Evolutionary conservation across 2,329 filamentous ascomycete species (phyloP), one percentile per base, ranked within the genome.

Genomic region (Calonectria multiphialidica): DNA sequence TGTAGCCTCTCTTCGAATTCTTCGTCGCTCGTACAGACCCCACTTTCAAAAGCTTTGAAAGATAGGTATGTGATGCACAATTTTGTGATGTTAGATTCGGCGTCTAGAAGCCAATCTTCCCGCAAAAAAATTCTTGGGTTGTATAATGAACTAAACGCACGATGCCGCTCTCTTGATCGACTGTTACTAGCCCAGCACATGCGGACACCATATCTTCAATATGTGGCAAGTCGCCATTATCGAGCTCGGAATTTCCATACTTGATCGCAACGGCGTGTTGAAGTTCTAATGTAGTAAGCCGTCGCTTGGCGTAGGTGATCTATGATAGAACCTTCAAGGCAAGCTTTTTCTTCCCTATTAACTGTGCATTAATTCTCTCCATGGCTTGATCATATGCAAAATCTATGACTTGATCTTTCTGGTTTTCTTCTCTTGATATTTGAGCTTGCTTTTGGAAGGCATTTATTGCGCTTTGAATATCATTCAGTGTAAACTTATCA

Each of bases 21-120:
- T 1, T 73, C n/a, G 5, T 76, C 21, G 0, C 16, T 78, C 42
- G 30, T 5, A 15, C 67, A 71, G 6, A 6, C 3, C 2, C 63
- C 47, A 9, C 6, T 25, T 8, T 23, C 33, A 49, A 84, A 83
- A 1, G 16, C 42, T 33, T 75, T 59, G 18, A 82, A 83, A 13
- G 76, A 82, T 1, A 87, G 70, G 45, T 87, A 86, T 0, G 80
- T 81, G 5, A 83, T 37, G 59, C 84, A 87, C 1, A 65, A 72
- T 4, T 37, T 67, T 0, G 78, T 69, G 7, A 87, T 81, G 0
- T 79, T 13, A 0, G 1, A 5, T 6, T 85, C 70, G 0, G 81
- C 78, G 23, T 77, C 15, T 25, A 21, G 7, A 30, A 59, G 57
- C 40, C 50, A 59, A 2, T 55, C 25, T 9, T 42, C 7, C 33